Base-by-base conservation (phyloP, 768 basidiomycete species). In the Phaffia tasmanica region DNA sequence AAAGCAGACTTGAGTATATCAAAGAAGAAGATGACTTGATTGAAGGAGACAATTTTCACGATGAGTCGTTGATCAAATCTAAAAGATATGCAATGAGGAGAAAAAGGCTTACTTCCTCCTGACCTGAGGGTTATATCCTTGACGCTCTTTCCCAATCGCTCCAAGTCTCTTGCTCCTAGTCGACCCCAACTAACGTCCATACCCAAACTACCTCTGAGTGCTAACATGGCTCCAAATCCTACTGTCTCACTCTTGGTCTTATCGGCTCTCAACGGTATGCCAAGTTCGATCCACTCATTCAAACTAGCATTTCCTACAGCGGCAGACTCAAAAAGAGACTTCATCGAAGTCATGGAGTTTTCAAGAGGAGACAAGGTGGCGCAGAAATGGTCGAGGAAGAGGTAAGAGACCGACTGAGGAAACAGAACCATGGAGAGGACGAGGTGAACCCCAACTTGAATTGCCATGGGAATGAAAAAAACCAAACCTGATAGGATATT, bases 1-100 rank as follows among this genome's bases (percentile, higher is more conserved):
- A 67, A 57, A 8, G 66, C 66, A 32, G 59, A 54, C 47, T 58
- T 54, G 56, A 67, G 35, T 47, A 63, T 63, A 23, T 67, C 66
- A 50, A 67, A 67, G 61, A 67, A 67, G 55, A 67, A 67, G 5
- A 50, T 15, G 27, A 67, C 55, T 65, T 30, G 4, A 21, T 15
- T 7, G n/a, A 32, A 42, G 2, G 48, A 46, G 18, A 42, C 4
- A 51, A 19, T 32, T 3, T 48, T 23, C 57, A 5, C 8, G 55
- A 23, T 18, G 42, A 62, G 27, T 11, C 19, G 15, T 11, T 50
- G 48, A 7, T 19, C 2, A 29, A 9, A 27, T 16, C 9, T n/a
- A 21, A 18, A 27, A n/a, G 48, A 16, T 11, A 21, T 11, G 48
- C 19, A 14, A 14, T 29, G 6, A 16, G 14, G 25, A 15, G 19